Evolutionary conservation across 2,329 filamentous ascomycete species (phyloP).

Genomic region (Fusarium sp.): DNA sequence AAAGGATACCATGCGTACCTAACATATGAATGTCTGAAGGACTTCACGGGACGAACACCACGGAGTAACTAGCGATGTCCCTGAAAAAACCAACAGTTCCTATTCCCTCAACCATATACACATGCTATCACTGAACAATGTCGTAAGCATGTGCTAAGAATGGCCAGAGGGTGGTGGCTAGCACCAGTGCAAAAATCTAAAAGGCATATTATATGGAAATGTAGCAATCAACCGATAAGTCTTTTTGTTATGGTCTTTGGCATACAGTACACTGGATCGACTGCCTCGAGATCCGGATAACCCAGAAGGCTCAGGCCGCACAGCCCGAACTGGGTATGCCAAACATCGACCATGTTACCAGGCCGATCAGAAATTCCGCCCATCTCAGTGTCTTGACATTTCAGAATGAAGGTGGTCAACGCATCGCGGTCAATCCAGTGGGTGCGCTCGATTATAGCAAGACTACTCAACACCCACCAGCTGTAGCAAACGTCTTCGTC

Average conservation of each 20-base stretch:
- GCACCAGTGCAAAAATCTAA: neutral
- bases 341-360: conserved; percentile 96
- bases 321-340: conserved; percentile 91
- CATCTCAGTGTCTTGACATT: conserved; percentile 84
- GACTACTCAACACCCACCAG: conserved; percentile 96
- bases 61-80: conserved; percentile 38
- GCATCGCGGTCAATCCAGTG: conserved; percentile 94
- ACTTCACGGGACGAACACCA: conserved; percentile 45
- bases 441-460: conserved; percentile 86
- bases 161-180: conserved; percentile 65
- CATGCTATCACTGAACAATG: conserved; percentile 62
- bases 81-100: conserved; percentile 45
- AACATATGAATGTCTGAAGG: conserved; percentile 41
- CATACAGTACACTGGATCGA: conserved; percentile 91
- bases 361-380: conserved; percentile 92
- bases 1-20: neutral
- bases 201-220: neutral
- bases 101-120: conserved; percentile 79
- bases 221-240: conserved; percentile 57
- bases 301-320: conserved; percentile 87
- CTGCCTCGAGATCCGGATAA: conserved; percentile 78
- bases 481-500: conserved; percentile 97
- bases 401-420: conserved; percentile 83
- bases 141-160: conserved; percentile 74
- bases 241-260: conserved; percentile 74